Evolutionary conservation across 805 yeast genomes (phyloP).

Genomic region (Ogataea wickerhamii): DNA sequence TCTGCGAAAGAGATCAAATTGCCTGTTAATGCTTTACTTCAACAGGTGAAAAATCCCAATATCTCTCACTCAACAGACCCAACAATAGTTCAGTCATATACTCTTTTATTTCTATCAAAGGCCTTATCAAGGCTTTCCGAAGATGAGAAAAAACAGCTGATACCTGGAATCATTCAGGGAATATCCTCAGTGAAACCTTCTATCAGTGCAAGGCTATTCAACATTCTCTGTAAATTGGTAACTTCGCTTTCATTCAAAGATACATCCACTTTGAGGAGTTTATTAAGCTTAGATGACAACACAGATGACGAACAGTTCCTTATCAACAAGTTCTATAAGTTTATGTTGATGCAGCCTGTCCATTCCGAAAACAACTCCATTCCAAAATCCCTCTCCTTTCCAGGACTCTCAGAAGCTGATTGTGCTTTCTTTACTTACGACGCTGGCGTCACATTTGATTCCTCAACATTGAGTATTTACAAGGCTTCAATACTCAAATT

Average conservation of each 20-base stretch:
- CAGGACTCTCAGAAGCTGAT: conserved; percentile 61
- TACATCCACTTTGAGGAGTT: conserved; percentile 33
- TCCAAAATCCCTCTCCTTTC: conserved; percentile 47
- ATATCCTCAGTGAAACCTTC: conserved; percentile 37
- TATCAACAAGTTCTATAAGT: conserved; percentile 45
- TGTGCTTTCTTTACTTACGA: conserved; percentile 60
- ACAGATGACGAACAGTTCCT: conserved; percentile 44
- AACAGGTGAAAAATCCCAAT: conserved; percentile 60
- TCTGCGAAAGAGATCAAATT: conserved; percentile 51
- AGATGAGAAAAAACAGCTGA: conserved; percentile 36
- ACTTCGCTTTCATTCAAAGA: conserved; percentile 49
- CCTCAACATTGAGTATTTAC: conserved; percentile 40
- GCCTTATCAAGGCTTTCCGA: conserved; percentile 55
- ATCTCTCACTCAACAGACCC: conserved; percentile 40
- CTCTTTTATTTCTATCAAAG: conserved; percentile 62
- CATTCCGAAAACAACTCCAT: conserved; percentile 34
- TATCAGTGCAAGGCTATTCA: conserved; percentile 55
- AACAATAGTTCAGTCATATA: conserved; percentile 54
- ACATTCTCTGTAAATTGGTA: conserved; percentile 54
- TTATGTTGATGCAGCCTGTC: conserved; percentile 54
- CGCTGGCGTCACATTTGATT: conserved; percentile 61
- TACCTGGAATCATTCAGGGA: conserved; percentile 46
- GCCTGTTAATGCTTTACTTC: conserved; percentile 60
- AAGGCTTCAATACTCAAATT: conserved; percentile 43
- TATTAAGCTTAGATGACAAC: conserved; percentile 34